Evolutionary conservation across 2,329 filamentous ascomycete species (phyloP), one percentile per base, ranked within the genome.

Genomic region (Xylariaceae sp.): DNA sequence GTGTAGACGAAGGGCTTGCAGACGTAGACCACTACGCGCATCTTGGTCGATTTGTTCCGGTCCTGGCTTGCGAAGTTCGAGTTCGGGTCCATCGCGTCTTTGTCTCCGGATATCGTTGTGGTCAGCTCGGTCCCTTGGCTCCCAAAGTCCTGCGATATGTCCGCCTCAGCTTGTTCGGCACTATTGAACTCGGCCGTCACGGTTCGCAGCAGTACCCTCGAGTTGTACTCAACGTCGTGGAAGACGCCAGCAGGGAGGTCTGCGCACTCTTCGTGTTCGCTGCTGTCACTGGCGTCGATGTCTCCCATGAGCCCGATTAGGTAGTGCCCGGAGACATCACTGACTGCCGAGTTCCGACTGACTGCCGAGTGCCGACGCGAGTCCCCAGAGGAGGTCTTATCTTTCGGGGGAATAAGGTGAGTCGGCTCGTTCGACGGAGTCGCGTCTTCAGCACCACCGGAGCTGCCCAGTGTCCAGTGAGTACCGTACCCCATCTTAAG

Each of bases 1-100:
- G 80, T 74, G 53, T 84, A 89, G 30, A 90, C 72, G 57, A 90
- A 90, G 0, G 85, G 85, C 16, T 71, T 73, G 53, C 79, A 77
- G 29, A 80, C 72, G 51, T 88, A 89, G 31, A 88, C 72, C 5
- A 88, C 71, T 2, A 85, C 79, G 1, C 80, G 74, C 26, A 88
- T 56, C 45, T 70, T 75, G 38, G 67, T 64, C 2, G 64, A 61
- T 48, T 72, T 74, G 51, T 70, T 73, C 37, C 62, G 58, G 43
- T 75, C 70, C 43, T 72, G 72, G 38, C 56, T 63, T 42, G 65
- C 57, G 38, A 64, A 65, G 10, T 45, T 40, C 14, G 43, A 40
- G 17, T 40, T 36, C 9, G 44, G 37, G 18, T 51, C 44, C 26
- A 33, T 32, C 13, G 38, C 37, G 21, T 45, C 42, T 32, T 35